Evolutionary conservation across 1,284 basidiomycete species (phyloP), one percentile per base, ranked within the genome.

Genomic region (Hortiboletus rubellus): DNA sequence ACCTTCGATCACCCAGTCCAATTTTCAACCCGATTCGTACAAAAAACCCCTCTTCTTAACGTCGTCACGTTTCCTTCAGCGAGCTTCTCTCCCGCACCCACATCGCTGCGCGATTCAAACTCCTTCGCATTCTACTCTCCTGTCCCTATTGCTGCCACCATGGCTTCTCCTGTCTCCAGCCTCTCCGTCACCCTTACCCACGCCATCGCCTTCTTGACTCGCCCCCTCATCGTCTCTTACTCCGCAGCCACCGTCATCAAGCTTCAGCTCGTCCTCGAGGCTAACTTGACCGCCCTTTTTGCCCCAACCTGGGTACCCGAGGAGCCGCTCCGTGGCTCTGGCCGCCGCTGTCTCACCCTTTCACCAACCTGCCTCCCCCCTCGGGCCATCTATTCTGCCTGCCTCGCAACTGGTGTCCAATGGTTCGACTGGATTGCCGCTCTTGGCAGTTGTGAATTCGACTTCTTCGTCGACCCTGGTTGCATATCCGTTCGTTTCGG

Each of bases 401-500:
- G 88, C 73, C 74, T 83, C 54, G 77, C 83, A 34, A 77, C 86
- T 37, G 82, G 82, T 58, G 79, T 91, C 38, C 83, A 88, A 63
- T 91, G 89, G 89, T 83, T 83, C 58, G 82, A 87, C 65, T 91
- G 89, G 89, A 86, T 89, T 51, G 65, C 78, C 45, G 76, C 80
- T 53, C 81, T 91, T 53, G 87, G 89, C 9, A 79, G 81, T 61
- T 73, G 76, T 54, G 86, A 88, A 72, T 86, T 91, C 64, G 89
- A 91, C 71, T 81, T 92, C 58, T 85, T 87, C 72, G 81, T 90
- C 63, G 86, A 91, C 71, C 89, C 89, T 56, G 89, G 87, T 55
- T 83, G 81, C 68, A 82, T 92, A 61, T 85, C 84, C 55, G 74
- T 89, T 60, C 85, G 86, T 60, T 77, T 82, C 67, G 78, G 76